Evolutionary conservation across 2,329 filamentous ascomycete species (phyloP).

Genomic region (Calcarisporium arbuscula): DNA sequence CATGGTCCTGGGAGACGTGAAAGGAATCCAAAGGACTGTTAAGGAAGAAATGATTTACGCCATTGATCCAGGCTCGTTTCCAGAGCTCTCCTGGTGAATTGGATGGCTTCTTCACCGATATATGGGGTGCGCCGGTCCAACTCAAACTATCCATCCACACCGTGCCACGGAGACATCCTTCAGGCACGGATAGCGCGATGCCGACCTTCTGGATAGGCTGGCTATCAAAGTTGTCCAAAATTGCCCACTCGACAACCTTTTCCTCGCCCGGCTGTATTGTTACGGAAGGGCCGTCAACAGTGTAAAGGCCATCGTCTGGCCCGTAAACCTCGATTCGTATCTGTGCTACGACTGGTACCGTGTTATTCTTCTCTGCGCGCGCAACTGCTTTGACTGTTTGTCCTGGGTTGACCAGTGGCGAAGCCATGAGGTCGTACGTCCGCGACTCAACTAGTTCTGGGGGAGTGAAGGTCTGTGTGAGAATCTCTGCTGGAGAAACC

Average conservation of each 20-base stretch:
- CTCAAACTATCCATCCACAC: constrained; percentile 8
- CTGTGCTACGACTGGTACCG: background rate
- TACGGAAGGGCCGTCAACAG: constrained; percentile 1
- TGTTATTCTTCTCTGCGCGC: background rate
- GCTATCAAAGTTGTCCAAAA: constrained; percentile 7
- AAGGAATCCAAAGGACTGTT: no score
- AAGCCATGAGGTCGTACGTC: constrained; percentile 10
- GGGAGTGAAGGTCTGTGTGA: constrained; percentile 9
- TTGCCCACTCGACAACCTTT: background rate
- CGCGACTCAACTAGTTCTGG: constrained; percentile 5
- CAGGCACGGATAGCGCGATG: background rate
- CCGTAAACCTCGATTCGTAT: constrained; percentile 6
- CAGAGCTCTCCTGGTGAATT: constrained; percentile 5
- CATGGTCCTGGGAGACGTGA: constrained; percentile 6
- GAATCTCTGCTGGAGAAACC: constrained; percentile 1
- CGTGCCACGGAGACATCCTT: background rate
- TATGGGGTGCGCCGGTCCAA: constrained; percentile 8
- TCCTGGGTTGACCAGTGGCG: constrained; percentile 8
- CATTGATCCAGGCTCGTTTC: constrained; percentile 8
- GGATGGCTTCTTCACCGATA: constrained; percentile 2
- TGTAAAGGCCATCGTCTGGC: constrained; percentile 2
- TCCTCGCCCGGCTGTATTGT: background rate
- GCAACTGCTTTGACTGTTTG: constrained; percentile 5
- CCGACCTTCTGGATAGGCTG: constrained; percentile 10
- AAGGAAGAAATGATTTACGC: constrained; percentile 5